phyloP scores from a whole-genome alignment of 768 basidiomycete genomes.

The Tricholoma hemisulphureum region DNA sequence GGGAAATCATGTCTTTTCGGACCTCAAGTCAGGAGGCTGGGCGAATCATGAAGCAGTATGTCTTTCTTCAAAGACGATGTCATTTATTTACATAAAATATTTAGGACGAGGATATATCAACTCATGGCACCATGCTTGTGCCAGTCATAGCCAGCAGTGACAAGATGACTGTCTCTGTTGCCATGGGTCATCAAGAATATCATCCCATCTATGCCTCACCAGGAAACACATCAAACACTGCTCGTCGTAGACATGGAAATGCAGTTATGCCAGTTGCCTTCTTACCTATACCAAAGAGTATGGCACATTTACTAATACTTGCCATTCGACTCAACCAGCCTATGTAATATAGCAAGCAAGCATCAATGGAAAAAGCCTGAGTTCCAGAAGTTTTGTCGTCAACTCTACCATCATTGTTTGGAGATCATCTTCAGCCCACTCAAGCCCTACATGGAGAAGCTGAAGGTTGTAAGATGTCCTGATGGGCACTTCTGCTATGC shows the following conservation, averaged over 20 bases:
- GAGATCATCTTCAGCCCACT: not conserved
- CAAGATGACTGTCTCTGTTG: constrained; percentile 43
- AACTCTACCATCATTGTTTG: not conserved
- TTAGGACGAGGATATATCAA: constrained; percentile 26
- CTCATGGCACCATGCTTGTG: constrained; percentile 30
- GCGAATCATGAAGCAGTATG: constrained; percentile 33
- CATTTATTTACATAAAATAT: constrained; percentile 5
- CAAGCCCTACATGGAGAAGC: not conserved
- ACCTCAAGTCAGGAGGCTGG: constrained; percentile 39
- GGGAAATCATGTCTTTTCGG: constrained; percentile 27
- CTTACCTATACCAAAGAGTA: constrained; percentile 36
- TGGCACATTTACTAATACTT: constrained; percentile 12
- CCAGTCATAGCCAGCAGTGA: constrained; percentile 37
- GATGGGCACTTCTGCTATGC: no score
- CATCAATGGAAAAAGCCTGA: constrained; percentile 9
- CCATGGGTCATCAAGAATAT: no score
- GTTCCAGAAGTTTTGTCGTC: no score
- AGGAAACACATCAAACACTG: constrained; percentile 28
- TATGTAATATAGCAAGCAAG: constrained; percentile 4
- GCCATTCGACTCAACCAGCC: not conserved
- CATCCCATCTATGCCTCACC: constrained; percentile 32
- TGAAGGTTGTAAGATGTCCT: no score
- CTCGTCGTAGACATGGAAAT: constrained; percentile 26
- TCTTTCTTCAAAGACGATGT: constrained; percentile 6
- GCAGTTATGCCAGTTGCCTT: constrained; percentile 30